Evolutionary conservation across 2,329 filamentous ascomycete genomes (phyloP).

Genomic region (Teratosphaeria zuluensis): DNA sequence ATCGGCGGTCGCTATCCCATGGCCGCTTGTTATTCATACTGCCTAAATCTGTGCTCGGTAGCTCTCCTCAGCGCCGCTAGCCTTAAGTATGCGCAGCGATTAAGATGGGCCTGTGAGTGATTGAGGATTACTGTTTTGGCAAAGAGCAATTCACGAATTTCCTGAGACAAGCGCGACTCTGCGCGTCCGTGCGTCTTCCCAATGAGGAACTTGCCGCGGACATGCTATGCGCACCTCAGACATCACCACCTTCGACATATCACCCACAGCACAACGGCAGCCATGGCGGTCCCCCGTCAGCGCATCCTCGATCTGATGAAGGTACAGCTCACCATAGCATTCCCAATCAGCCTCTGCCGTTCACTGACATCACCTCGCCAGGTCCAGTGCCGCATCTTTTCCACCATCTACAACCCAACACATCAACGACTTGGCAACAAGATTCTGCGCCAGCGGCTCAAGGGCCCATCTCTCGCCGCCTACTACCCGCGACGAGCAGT

Average conservation of each 20-base stretch:
- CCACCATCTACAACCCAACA: constrained; percentile 80
- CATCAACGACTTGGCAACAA: constrained; percentile 79
- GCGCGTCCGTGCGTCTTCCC: not conserved
- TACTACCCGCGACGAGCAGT: constrained; percentile 78
- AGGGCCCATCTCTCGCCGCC: constrained; percentile 68
- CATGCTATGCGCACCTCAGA: not conserved
- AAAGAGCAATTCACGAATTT: not conserved
- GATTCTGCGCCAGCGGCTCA: constrained; percentile 77
- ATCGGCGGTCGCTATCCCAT: constrained; percentile 1
- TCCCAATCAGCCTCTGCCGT: not conserved
- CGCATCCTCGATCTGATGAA: constrained; percentile 64
- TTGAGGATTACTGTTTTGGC: not conserved
- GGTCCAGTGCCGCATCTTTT: constrained; percentile 88
- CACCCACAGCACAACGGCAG: constrained; percentile 6
- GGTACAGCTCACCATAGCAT: constrained; percentile 38
- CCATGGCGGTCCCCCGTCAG: constrained; percentile 43
- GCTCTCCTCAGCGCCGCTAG: constrained; percentile 24
- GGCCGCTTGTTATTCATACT: constrained; percentile 12
- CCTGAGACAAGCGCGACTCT: not conserved
- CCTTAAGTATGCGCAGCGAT: not conserved
- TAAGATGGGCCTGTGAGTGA: not conserved
- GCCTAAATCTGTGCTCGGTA: constrained; percentile 1
- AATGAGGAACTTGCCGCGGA: not conserved
- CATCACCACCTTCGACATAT: not conserved
- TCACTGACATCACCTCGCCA: constrained; percentile 30